Percentiles rank a stretch among this genome's conserved stretches.
Evolutionary conservation across 805 yeast species (phyloP).

Genomic region (Candida schatavii): DNA sequence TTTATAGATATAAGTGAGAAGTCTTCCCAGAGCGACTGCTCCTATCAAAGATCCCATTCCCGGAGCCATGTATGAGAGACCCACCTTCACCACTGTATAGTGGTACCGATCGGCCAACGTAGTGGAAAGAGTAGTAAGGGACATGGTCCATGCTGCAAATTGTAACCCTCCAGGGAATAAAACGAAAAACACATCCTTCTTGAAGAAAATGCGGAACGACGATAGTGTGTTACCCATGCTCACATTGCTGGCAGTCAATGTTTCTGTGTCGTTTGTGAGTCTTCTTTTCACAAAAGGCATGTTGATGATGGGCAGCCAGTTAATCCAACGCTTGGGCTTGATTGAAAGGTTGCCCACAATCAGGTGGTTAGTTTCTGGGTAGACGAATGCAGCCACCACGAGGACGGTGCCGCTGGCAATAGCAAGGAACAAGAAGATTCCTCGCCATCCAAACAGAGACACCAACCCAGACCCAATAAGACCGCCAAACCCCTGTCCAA

Average conservation of each 20-base stretch:
- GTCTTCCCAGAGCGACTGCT: slow-evolving; percentile 52
- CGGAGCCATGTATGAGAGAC: slow-evolving; percentile 66
- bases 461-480: slow-evolving; percentile 50
- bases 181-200: slow-evolving; percentile 43
- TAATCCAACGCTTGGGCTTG: slow-evolving; percentile 38
- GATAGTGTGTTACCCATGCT: slow-evolving; percentile 17
- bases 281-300: slow-evolving; percentile 19
- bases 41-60: slow-evolving; percentile 65
- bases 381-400: slow-evolving; percentile 19
- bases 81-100: slow-evolving; percentile 52
- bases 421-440: slow-evolving; percentile 69
- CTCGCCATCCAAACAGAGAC: slow-evolving; percentile 53
- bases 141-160: slow-evolving; percentile 63
- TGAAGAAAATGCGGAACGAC: slow-evolving; percentile 38
- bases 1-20: slow-evolving; percentile 50
- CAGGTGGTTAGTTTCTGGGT: slow-evolving; percentile 74
- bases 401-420: slow-evolving; percentile 52
- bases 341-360: slow-evolving; percentile 72
- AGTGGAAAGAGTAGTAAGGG: slow-evolving; percentile 61
- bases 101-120: slow-evolving; percentile 46
- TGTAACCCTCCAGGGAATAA: slow-evolving; percentile 56
- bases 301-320: slow-evolving; percentile 43
- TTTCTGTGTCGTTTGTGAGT: slow-evolving; percentile 27
- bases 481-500: slow-evolving; percentile 79
- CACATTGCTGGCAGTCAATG: slow-evolving; percentile 12